Evolutionary conservation across 129 eudicot genomes (phyloP), one percentile per base, ranked within the genome.

Genomic region (Pseudognaphalium luteoalbum): DNA sequence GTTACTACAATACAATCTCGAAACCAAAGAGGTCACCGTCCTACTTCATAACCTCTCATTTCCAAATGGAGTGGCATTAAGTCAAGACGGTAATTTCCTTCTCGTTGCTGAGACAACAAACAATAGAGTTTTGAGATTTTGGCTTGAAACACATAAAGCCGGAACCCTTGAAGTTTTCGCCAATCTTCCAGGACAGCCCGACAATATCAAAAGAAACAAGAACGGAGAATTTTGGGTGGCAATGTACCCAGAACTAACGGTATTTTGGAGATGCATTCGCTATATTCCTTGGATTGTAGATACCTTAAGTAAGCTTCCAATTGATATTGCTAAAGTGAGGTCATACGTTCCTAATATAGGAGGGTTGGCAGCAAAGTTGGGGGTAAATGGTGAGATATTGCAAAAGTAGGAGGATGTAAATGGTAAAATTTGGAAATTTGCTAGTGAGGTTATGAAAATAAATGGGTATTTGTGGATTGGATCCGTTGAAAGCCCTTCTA

Each of bases 21-120:
- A 81, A 77, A 87, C 67, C 84, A 87, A 86, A 70, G 78, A 84
- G 77, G 84, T 76, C 29, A 81, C 85, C 0, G 83, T 91, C 52
- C 51, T 89, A 52, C 74, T 88, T 12, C 20, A 25, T 32, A 86
- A 85, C 80, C 88, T 94, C 65, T 81, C 91, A 16, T 91, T 91
- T 80, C 88, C 98, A 50, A 94, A 94, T 19, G 98, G 98, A 4
- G 97, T 94, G 14, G 81, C 90, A 11, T 81, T 94, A 28, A 89
- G 97, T 82, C 77, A 83, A 74, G 91, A 94, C 76, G 69, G 87
- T 56, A 82, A 83, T 22, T 94, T 88, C 32, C 81, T 91, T 34
- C 80, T 91, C 0, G 89, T 91, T 66, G 90, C 87, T 2, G 97
- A 94, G 79, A 85, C 93, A 42, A 82, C 87, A 0, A 67, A 74